Conservation (phyloP, 2,329 filamentous ascomycete genomes). For the Aureobasidium sp. region DNA sequence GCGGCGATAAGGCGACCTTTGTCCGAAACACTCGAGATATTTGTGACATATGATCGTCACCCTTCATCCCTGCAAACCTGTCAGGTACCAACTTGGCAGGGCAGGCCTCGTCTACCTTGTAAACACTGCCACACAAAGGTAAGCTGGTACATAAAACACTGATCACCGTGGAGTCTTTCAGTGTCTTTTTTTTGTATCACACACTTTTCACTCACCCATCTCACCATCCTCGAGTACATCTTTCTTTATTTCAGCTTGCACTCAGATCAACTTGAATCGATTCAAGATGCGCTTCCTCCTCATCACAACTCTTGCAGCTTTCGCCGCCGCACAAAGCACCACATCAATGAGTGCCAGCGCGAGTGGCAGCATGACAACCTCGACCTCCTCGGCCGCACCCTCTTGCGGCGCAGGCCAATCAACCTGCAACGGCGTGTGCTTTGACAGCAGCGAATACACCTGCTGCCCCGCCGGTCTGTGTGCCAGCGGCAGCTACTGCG, state of each 20-base stretch:
- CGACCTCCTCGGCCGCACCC: constrained; percentile 1
- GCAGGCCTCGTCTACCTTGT: not conserved
- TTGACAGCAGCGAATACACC: constrained; percentile 1
- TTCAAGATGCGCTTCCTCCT: constrained; percentile 13
- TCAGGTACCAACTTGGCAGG: constrained; percentile 10
- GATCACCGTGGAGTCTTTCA: not conserved
- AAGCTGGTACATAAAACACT: not conserved
- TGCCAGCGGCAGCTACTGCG: constrained; percentile 13
- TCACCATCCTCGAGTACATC: not conserved
- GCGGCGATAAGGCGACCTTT: constrained; percentile 9
- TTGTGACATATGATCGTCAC: constrained; percentile 12
- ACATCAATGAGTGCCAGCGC: not conserved
- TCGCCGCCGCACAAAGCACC: constrained; percentile 12
- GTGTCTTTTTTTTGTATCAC: not conserved
- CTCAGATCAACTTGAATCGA: not conserved
- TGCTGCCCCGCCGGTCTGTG: constrained; percentile 12
- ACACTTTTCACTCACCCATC: not conserved
- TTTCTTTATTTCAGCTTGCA: not conserved
- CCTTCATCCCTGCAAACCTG: not conserved
- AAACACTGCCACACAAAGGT: constrained; percentile 3
- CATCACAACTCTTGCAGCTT: constrained; percentile 5
- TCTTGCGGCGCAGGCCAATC: constrained; percentile 12
- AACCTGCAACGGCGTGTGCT: constrained; percentile 15
- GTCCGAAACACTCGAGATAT: not conserved
- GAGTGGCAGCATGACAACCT: constrained; percentile 9